Evolutionary conservation across 2,329 filamentous ascomycete genomes (phyloP).

Genomic region (Aspergillus sp.): DNA sequence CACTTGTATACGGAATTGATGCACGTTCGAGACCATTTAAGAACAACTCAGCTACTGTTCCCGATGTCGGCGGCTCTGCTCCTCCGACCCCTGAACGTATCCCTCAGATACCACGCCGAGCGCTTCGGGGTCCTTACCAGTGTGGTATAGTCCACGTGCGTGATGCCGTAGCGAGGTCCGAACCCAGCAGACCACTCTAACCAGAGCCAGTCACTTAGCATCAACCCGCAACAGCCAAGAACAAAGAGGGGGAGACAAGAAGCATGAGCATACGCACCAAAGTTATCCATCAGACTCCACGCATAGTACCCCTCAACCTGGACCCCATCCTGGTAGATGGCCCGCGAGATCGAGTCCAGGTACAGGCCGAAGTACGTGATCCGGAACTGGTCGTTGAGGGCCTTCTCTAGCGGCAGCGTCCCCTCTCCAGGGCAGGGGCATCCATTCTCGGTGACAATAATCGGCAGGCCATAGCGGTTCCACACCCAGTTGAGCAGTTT

Average conservation of each 20-base stretch:
- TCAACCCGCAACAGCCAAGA: too few relatives aligned
- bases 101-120: conserved; percentile 7
- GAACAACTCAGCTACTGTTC: not conserved
- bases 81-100: conserved; percentile 2
- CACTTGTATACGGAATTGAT: too few relatives aligned
- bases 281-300: conserved; percentile 19
- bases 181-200: conserved; percentile 16
- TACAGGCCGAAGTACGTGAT: conserved; percentile 5
- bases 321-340: conserved; percentile 8
- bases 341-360: conserved; percentile 5
- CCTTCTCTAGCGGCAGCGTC: not conserved
- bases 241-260: too few relatives aligned
- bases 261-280: conserved; percentile 1
- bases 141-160: conserved; percentile 10
- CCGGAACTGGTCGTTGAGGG: conserved; percentile 6
- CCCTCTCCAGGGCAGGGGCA: conserved; percentile 7
- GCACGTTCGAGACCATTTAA: not conserved
- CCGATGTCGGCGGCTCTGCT: not conserved
- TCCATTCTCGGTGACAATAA: conserved; percentile 12
- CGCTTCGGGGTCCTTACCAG: conserved; percentile 7
- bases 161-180: conserved; percentile 12
- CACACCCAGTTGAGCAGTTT: conserved; percentile 9
- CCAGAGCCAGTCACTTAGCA: not conserved
- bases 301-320: conserved; percentile 11
- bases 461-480: conserved; percentile 4